Conservation (phyloP, 2,329 filamentous ascomycete species). For the Pyrenochaeta sp. region DNA sequence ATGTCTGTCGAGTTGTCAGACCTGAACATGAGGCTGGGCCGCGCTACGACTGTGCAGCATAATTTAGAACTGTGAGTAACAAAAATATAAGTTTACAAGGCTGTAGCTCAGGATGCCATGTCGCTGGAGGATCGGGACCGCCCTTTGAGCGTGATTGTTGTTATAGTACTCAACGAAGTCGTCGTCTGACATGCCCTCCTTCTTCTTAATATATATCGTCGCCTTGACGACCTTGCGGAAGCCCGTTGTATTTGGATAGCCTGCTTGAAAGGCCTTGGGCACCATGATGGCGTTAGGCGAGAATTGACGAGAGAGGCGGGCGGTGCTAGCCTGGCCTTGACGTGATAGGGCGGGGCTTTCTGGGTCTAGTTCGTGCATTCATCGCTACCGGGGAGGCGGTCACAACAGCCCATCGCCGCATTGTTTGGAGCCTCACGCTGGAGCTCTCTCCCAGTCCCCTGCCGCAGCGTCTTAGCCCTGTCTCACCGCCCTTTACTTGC, state of each 20-base stretch:
- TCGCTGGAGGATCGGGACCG: conserved; percentile 54
- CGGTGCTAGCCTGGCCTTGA: neutral
- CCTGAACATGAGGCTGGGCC: neutral
- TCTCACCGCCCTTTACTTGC: conserved; percentile 31
- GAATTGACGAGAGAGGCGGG: conserved; percentile 7
- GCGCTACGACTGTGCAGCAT: neutral
- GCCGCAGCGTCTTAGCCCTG: conserved; percentile 16
- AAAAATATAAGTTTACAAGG: conserved; percentile 45
- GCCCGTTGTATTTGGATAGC: conserved; percentile 54
- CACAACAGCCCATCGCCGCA: conserved; percentile 2
- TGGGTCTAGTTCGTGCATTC: neutral
- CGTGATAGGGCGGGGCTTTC: neutral
- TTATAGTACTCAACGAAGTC: conserved; percentile 59
- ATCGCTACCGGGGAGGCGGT: conserved; percentile 20
- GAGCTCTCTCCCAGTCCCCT: conserved; percentile 9
- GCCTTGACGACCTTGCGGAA: conserved; percentile 59
- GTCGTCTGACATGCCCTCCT: conserved; percentile 54
- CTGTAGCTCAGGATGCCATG: conserved; percentile 57
- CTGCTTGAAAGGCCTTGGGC: conserved; percentile 56
- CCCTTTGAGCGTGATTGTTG: conserved; percentile 54
- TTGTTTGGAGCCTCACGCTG: conserved; percentile 11
- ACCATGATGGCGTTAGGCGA: conserved; percentile 44
- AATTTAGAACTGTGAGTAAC: neutral
- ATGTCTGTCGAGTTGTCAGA: conserved; percentile 47
- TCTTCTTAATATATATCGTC: conserved; percentile 58